phyloP scores from a whole-genome alignment of 169 alveolate genomes.

The Hepatocystis sp. region DNA sequence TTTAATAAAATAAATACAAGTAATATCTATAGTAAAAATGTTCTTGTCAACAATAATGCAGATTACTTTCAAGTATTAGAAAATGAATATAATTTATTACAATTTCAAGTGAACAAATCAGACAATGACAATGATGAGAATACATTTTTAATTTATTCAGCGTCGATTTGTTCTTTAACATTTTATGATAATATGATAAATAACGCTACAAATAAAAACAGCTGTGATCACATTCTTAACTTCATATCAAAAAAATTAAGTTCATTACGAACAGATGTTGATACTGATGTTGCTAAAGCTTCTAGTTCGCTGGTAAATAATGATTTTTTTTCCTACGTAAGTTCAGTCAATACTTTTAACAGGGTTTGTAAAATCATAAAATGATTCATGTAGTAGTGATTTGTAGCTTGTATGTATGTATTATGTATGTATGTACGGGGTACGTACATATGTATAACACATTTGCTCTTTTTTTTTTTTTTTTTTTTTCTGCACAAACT shows the following conservation, averaged over 20 bases:
- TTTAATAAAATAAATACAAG: too few species aligned
- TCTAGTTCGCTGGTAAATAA: constrained; percentile 40
- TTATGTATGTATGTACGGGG: neutral
- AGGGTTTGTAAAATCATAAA: constrained; percentile 49
- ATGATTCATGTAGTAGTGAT: neutral
- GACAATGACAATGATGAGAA: neutral
- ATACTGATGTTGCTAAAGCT: constrained; percentile 57
- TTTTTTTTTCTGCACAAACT: too few species aligned
- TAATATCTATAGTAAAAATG: too few species aligned
- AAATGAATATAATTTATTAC: constrained; percentile 10
- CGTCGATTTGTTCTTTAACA: constrained; percentile 21
- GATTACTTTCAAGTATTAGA: constrained; percentile 46
- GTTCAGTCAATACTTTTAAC: constrained; percentile 33
- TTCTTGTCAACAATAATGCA: constrained; percentile 1
- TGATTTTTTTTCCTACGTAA: constrained; percentile 45
- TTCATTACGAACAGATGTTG: constrained; percentile 23
- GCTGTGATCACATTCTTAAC: constrained; percentile 50
- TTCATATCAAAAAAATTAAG: constrained; percentile 28
- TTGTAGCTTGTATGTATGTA: neutral
- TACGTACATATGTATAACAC: too few species aligned
- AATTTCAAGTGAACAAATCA: constrained; percentile 3
- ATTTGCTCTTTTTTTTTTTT: too few species aligned
- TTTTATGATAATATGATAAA: constrained; percentile 74
- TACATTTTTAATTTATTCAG: constrained; percentile 47
- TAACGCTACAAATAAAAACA: constrained; percentile 29